These are phyloP conservation scores for Elsinoe australis DNA, from an alignment of 2,329 filamentous ascomycete genomes.

Conservation along the genomic window DNA sequence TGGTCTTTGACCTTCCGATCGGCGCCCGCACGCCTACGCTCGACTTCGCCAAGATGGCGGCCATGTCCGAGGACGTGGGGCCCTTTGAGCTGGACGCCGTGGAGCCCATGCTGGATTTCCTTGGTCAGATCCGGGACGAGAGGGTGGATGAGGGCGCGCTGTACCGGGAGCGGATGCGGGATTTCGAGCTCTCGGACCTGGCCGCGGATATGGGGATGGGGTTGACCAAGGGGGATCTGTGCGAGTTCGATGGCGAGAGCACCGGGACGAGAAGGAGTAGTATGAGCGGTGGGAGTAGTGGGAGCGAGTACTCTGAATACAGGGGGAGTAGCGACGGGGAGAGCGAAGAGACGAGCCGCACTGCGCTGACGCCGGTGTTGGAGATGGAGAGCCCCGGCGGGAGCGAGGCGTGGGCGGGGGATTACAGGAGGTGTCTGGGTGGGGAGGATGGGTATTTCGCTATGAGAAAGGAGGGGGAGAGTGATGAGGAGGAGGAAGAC, in stretches of 20 bases:
- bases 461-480: conserved; percentile 33
- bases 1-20: not conserved
- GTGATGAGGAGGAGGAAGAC: conserved; percentile 2
- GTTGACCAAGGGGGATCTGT: conserved; percentile 21
- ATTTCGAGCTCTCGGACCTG: not conserved
- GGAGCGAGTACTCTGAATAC: conserved; percentile 1
- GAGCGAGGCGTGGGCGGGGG: conserved; percentile 13
- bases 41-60: conserved; percentile 2
- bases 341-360: not conserved
- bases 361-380: conserved; percentile 6
- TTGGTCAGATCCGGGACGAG: not conserved
- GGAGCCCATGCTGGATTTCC: not conserved
- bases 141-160: not conserved
- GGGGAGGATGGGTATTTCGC: conserved; percentile 3
- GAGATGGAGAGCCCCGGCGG: not conserved
- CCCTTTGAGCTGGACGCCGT: conserved; percentile 15
- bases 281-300: conserved; percentile 13
- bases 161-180: too few species aligned
- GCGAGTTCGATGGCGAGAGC: conserved; percentile 21
- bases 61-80: not conserved
- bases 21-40: conserved; percentile 18
- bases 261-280: conserved; percentile 20
- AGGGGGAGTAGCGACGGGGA: not conserved
- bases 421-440: conserved; percentile 11
- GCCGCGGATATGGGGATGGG: not conserved